phyloP scores from a whole-genome alignment of 73 alveolate species.

The Paramecium biaurelia region DNA sequence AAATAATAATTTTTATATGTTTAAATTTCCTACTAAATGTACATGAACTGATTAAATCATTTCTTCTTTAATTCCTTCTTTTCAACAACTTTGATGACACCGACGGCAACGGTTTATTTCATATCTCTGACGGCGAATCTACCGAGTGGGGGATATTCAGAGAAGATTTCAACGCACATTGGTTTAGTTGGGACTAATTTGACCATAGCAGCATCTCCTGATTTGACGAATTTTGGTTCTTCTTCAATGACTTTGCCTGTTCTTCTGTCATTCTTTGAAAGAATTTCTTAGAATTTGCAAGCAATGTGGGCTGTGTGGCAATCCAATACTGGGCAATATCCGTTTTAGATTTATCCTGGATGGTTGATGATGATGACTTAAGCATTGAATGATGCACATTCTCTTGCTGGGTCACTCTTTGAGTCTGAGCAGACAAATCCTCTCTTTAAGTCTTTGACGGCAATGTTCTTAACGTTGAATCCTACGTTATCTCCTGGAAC shows the following conservation, averaged over 20 bases:
- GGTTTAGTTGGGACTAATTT: constrained; percentile 89
- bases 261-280: constrained; percentile 89
- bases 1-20: too few relatives aligned
- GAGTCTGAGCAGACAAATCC: constrained; percentile 77
- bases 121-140: constrained; percentile 98
- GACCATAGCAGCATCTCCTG: constrained; percentile 90
- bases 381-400: constrained; percentile 77
- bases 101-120: constrained; percentile 98
- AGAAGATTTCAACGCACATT: constrained; percentile 89
- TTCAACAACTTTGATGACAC: constrained; percentile 74
- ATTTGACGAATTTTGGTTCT: constrained; percentile 88
- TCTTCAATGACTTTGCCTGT: constrained; percentile 86
- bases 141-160: constrained; percentile 93
- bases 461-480: constrained; percentile 80
- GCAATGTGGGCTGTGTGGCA: constrained; percentile 98
- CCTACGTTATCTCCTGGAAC: constrained; percentile 98
- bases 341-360: constrained; percentile 93
- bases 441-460: constrained; percentile 82
- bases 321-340: constrained; percentile 95
- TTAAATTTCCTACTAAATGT: background rate
- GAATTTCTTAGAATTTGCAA: constrained; percentile 84
- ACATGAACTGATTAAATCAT: background rate
- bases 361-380: constrained; percentile 93
- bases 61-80: constrained; percentile 44
- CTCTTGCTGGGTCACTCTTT: constrained; percentile 79